These are phyloP conservation scores for Sphaerobolus stellatus DNA, from an alignment of 1,284 basidiomycete species.

Conservation along the genomic window DNA sequence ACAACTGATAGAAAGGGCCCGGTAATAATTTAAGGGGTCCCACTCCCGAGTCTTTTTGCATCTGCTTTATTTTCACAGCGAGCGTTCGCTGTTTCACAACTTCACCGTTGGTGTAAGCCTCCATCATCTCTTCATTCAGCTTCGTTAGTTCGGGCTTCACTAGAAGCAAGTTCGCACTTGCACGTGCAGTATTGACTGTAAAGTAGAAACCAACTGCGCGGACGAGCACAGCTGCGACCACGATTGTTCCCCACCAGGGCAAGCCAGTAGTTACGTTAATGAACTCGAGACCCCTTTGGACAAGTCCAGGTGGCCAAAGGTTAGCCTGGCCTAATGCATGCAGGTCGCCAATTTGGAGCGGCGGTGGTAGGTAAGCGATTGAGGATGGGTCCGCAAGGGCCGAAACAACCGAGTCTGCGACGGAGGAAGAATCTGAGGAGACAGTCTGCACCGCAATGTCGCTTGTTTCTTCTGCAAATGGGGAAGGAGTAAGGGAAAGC, in stretches of 20 bases:
- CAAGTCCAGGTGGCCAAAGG: slow-evolving; percentile 63
- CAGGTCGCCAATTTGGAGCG: slow-evolving; percentile 78
- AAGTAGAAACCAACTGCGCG: slow-evolving; percentile 72
- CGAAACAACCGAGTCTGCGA: background rate
- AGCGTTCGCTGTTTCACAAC: slow-evolving; percentile 50
- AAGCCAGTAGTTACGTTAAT: slow-evolving; percentile 73
- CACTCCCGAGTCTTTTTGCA: slow-evolving; percentile 73
- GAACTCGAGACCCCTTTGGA: slow-evolving; percentile 63
- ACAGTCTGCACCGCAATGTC: background rate
- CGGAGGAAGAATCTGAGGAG: background rate
- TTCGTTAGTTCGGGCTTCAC: slow-evolving; percentile 60
- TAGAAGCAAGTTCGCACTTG: slow-evolving; percentile 68
- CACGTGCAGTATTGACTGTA: slow-evolving; percentile 62
- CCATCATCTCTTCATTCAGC: slow-evolving; percentile 51
- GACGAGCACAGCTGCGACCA: slow-evolving; percentile 68
- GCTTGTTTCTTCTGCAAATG: background rate
- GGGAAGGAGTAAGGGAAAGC: background rate
- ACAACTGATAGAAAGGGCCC: slow-evolving; percentile 70
- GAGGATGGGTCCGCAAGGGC: background rate
- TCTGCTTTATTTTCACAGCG: slow-evolving; percentile 55
- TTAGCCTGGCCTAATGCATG: slow-evolving; percentile 67
- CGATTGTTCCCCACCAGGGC: slow-evolving; percentile 87
- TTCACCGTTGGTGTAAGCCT: slow-evolving; percentile 36
- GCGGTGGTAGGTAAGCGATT: slow-evolving; percentile 26
- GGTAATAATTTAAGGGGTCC: slow-evolving; percentile 58